Evolutionary conservation across 345 rosid genomes (phyloP).

Genomic region (Excoecaria agallocha): DNA sequence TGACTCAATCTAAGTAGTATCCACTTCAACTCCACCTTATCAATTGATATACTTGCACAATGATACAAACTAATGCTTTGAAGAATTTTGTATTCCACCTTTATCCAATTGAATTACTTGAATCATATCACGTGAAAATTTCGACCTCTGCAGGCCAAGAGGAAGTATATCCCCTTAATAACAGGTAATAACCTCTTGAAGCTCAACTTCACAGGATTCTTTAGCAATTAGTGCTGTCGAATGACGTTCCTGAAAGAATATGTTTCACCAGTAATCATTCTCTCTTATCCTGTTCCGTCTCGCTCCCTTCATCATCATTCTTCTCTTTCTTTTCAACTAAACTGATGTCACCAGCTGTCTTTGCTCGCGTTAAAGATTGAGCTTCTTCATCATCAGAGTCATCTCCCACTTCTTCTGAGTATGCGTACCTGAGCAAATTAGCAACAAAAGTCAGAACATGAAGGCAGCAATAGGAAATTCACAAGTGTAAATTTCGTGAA

Average conservation of each 20-base stretch:
- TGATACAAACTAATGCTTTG: neutral
- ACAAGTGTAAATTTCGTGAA: neutral
- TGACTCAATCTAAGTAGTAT: neutral
- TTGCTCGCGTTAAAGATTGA: slow-evolving; percentile 63
- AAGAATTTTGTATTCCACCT: neutral
- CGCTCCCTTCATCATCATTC: slow-evolving; percentile 49
- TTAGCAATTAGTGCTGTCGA: slow-evolving; percentile 5
- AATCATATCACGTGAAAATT: slow-evolving; percentile 8
- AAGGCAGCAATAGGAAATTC: neutral
- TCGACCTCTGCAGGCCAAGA: slow-evolving; percentile 2
- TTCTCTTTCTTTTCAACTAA: slow-evolving; percentile 61
- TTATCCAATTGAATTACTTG: too few relatives aligned
- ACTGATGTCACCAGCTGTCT: slow-evolving; percentile 61
- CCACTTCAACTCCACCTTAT: too few relatives aligned
- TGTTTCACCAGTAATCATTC: slow-evolving; percentile 33
- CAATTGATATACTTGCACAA: too few relatives aligned
- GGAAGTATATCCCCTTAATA: neutral
- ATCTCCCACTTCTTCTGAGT: slow-evolving; percentile 62
- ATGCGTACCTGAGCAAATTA: slow-evolving; percentile 60
- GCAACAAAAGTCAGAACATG: slow-evolving; percentile 18
- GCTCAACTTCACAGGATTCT: slow-evolving; percentile 4
- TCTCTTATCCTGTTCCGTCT: slow-evolving; percentile 71
- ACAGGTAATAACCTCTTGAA: neutral
- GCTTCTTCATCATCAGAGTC: slow-evolving; percentile 67
- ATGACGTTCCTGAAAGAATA: neutral